Evolutionary conservation across 352 stramenopile species (phyloP).

Genomic region (Phytophthora pseudosyringae): DNA sequence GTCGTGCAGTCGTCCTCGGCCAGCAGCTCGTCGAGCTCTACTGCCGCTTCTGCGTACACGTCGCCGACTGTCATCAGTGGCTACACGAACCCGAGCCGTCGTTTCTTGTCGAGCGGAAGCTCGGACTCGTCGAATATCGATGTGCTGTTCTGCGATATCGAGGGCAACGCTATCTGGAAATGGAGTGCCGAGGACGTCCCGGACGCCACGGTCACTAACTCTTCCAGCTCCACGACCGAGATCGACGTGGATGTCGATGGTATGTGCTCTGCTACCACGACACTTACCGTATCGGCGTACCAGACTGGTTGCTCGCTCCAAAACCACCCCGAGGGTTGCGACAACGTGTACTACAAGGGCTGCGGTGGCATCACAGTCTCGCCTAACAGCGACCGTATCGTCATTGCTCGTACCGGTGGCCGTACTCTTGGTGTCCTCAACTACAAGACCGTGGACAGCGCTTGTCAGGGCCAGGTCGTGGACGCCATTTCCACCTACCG

Average conservation of each 20-base stretch:
- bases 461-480: slow-evolving; percentile 76
- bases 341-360: slow-evolving; percentile 79
- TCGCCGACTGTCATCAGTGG: slow-evolving; percentile 56
- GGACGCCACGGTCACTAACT: slow-evolving; percentile 43
- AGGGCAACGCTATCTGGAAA: slow-evolving; percentile 80
- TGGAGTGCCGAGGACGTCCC: slow-evolving; percentile 55
- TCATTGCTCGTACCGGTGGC: slow-evolving; percentile 78
- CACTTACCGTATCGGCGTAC: slow-evolving; percentile 68
- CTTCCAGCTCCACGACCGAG: slow-evolving; percentile 39
- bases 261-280: slow-evolving; percentile 44
- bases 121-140: slow-evolving; percentile 47
- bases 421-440: slow-evolving; percentile 77
- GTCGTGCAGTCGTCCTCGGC: slow-evolving; percentile 64
- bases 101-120: slow-evolving; percentile 40
- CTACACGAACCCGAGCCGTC: slow-evolving; percentile 45
- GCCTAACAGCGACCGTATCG: slow-evolving; percentile 62
- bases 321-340: slow-evolving; percentile 69
- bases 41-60: slow-evolving; percentile 42
- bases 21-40: slow-evolving; percentile 24
- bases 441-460: slow-evolving; percentile 53
- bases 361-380: slow-evolving; percentile 82
- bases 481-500: slow-evolving; percentile 78
- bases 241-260: slow-evolving; percentile 45
- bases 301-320: slow-evolving; percentile 70
- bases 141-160: slow-evolving; percentile 76